Evolutionary conservation across 106 monocot genomes (phyloP), one percentile per base, ranked within the genome.

Genomic region (Apostasia ramifera): DNA sequence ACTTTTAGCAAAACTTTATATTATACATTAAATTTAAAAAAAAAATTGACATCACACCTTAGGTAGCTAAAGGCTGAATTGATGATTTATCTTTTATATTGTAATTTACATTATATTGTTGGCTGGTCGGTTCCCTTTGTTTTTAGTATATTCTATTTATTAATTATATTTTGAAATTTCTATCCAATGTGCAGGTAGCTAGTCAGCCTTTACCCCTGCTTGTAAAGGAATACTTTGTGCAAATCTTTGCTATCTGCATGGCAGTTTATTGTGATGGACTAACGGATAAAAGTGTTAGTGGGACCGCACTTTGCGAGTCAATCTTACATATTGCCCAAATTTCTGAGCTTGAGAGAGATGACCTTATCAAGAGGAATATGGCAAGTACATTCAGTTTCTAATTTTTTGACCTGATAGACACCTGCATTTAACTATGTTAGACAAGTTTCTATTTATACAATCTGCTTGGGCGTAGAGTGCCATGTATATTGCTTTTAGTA

Each of bases 361-460:
- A 82, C 53, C 88, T 95, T 57, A 95, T 91, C 63, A 95, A 91
- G 74, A 86, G 67, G 70, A 81, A 91, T 78, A 83, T 95, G 88
- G 95, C 86, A 73, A 57, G 76, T 57, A 47, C 15, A 3, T 47
- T 49, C 8, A 55, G 13, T 57, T 57, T 40, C 12, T 40, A 2
- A 40, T 43, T 40, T 43, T 13, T 43, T 61, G 1, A 2, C 44
- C 26, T 26, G 26, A 26, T 26, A 26, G 26, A 26, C 26, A 26
- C 26, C 26, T 26, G 26, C 26, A 26, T 26, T 26, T 26, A 26
- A 26, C 26, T 26, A 26, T 26, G 26, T 26, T 26, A 26, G 26
- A 26, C 26, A 26, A 26, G 26, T 26, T 26, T 26, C 26, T 26
- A 26, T 26, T 26, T 26, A 26, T 26, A 26, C 26, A 26, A 26